Evolutionary conservation across 2,329 filamentous ascomycete species (phyloP).

Genomic region (Aspergillus pseudoglaucus): DNA sequence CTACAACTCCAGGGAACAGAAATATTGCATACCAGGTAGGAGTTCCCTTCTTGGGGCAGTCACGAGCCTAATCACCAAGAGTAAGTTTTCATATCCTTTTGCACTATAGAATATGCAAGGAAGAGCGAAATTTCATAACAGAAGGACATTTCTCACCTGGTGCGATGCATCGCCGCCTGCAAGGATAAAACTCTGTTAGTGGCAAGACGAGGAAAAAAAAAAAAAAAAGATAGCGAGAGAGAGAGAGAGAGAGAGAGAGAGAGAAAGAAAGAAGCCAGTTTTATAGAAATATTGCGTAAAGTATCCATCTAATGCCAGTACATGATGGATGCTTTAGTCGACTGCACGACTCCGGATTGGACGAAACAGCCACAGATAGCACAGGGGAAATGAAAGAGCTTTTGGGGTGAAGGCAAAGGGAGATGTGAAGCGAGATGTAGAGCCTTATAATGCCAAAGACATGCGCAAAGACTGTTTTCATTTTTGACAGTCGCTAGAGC

Average conservation of each 20-base stretch:
- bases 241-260: not conserved
- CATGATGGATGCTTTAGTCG: no score
- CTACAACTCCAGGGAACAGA: constrained; percentile 1
- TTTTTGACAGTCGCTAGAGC: no score
- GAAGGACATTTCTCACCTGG: constrained; percentile 52
- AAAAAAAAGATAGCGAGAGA: not conserved
- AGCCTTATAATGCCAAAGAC: no score
- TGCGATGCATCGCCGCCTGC: constrained; percentile 67
- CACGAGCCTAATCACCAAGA: constrained; percentile 57
- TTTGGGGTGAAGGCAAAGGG: no score
- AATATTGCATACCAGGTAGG: constrained; percentile 64
- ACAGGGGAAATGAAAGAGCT: no score
- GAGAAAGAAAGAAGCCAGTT: no score
- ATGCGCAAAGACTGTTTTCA: no score
- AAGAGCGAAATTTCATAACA: not conserved
- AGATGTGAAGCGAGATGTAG: no score
- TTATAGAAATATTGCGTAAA: no score
- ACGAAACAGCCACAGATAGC: no score
- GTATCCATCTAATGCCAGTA: no score
- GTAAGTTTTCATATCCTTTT: constrained; percentile 10
- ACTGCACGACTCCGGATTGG: no score
- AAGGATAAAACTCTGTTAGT: not conserved
- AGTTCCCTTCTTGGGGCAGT: constrained; percentile 77
- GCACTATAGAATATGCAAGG: constrained; percentile 9
- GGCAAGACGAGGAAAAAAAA: not conserved